Evolutionary conservation across 805 yeast species (phyloP), one percentile per base, ranked within the genome.

Genomic region (Candida rishiriensis): DNA sequence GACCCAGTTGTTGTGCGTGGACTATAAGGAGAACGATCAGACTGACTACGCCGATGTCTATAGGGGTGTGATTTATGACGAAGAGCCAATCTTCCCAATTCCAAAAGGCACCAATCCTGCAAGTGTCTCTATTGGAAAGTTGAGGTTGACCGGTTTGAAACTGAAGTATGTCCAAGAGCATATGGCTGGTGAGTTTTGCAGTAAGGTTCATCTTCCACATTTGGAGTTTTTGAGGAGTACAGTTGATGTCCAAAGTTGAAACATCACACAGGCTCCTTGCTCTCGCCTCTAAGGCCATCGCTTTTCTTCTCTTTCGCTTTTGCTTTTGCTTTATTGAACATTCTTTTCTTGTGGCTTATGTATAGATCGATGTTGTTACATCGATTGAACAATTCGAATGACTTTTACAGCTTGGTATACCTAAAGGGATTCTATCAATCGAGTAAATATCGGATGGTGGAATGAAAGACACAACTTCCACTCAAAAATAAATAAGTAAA

Each of bases 171-270:
- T 59, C 31, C 46, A 54, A 47, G 54, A 56, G 1, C 57, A 60
- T 36, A 47, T 57, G 38, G 54, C 61, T 11, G 54, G 57, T 10
- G 35, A 45, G 3, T 58, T 51, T 35, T 71, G 75, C 54, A 49
- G 59, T 12, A 51, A 52, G 9, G 39, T 64, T 15, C 60, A 64
- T 40, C 53, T 65, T 15, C 75, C 68, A 10, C 69, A 71, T 48
- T 55, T 69, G 14, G 43, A 60, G 29, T 69, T 54, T 50, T 44
- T 71, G 32, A 51, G 64, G 49, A 37, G 44, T 29, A 54, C 52
- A 29, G 26, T n/a, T 33, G 14, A 37, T 9, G 26, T 21, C 7
- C 4, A 21, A 5, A 21, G 26, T 21, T 21, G n/a, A 21, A 21
- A 21, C 26, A 7, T 21, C 7, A 21, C 26, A 21, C 7, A 7